Evolutionary conservation across 495 filamentous ascomycete species (phyloP).

Genomic region (Podospora anserina): DNA sequence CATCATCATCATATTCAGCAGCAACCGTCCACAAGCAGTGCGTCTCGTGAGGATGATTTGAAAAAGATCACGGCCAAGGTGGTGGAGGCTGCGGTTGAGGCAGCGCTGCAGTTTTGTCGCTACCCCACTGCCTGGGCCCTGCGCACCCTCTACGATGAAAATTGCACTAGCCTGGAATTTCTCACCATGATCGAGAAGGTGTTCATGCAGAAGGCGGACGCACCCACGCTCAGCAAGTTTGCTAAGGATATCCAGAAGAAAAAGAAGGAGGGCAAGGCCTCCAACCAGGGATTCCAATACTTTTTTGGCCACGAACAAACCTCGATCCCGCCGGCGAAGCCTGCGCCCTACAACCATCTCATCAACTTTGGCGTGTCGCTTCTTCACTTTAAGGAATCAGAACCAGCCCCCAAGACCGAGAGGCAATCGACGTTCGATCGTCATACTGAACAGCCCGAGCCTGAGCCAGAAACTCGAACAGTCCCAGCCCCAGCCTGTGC

Average conservation of each 20-base stretch:
- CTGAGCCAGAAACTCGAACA: not conserved
- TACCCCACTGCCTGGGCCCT: conserved; percentile 56
- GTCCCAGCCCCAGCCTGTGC: not conserved
- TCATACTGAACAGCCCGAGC: conserved; percentile 11
- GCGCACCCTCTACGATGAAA: conserved; percentile 52
- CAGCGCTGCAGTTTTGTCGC: conserved; percentile 45
- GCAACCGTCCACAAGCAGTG: conserved; percentile 13
- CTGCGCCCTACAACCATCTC: conserved; percentile 42
- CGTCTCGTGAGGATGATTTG: conserved; percentile 27
- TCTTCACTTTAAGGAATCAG: conserved; percentile 11
- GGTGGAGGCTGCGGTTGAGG: conserved; percentile 43
- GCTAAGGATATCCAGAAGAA: conserved; percentile 38
- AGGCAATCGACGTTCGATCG: conserved; percentile 31
- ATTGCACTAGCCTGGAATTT: conserved; percentile 39
- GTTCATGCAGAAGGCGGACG: conserved; percentile 45
- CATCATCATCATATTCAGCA: not conserved
- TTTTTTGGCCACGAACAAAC: conserved; percentile 39
- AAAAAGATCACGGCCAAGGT: conserved; percentile 35
- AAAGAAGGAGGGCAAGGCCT: conserved; percentile 49
- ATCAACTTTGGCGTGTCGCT: conserved; percentile 37
- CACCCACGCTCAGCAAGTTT: conserved; percentile 45
- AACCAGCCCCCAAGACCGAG: conserved; percentile 27
- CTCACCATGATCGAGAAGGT: conserved; percentile 47
- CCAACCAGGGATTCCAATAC: conserved; percentile 47
- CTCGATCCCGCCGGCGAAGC: conserved; percentile 37